These are phyloP conservation scores for Phialophora tarda DNA, from an alignment of 2,329 filamentous ascomycete species.

Conservation along the genomic window DNA sequence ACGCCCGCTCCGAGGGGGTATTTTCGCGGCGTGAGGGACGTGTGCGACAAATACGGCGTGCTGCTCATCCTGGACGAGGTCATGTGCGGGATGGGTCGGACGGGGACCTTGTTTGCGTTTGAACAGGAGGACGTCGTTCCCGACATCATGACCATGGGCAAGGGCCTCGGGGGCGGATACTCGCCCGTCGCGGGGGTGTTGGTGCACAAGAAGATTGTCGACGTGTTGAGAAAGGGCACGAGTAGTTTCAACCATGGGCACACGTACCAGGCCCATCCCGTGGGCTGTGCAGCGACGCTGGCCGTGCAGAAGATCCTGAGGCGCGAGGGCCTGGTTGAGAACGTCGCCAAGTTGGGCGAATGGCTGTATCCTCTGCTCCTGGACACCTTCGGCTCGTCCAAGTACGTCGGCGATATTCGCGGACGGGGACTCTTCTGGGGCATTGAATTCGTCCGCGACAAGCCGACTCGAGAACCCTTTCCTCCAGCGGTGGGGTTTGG, in stretches of 20 bases:
- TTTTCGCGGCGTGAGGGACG: conserved; percentile 57
- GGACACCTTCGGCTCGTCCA: conserved; percentile 51
- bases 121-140: conserved; percentile 52
- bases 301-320: conserved; percentile 60
- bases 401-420: conserved; percentile 63
- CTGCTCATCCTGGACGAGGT: conserved; percentile 74
- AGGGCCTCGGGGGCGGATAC: conserved; percentile 64
- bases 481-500: conserved; percentile 51
- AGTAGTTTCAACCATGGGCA: conserved; percentile 64
- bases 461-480: conserved; percentile 61
- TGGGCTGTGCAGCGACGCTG: conserved; percentile 60
- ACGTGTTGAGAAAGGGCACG: conserved; percentile 55
- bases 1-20: conserved; percentile 61
- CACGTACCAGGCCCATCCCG: conserved; percentile 62
- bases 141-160: conserved; percentile 65
- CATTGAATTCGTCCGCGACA: conserved; percentile 65
- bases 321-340: conserved; percentile 57
- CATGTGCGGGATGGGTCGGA: conserved; percentile 65
- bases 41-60: conserved; percentile 68
- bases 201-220: conserved; percentile 55
- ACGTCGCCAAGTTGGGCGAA: conserved; percentile 43
- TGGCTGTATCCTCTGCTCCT: conserved; percentile 52
- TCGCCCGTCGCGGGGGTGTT: conserved; percentile 62
- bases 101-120: conserved; percentile 46
- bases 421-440: conserved; percentile 66